These are phyloP conservation scores for Diplodia seriata DNA, from an alignment of 2,329 filamentous ascomycete species.

Conservation along the genomic window DNA sequence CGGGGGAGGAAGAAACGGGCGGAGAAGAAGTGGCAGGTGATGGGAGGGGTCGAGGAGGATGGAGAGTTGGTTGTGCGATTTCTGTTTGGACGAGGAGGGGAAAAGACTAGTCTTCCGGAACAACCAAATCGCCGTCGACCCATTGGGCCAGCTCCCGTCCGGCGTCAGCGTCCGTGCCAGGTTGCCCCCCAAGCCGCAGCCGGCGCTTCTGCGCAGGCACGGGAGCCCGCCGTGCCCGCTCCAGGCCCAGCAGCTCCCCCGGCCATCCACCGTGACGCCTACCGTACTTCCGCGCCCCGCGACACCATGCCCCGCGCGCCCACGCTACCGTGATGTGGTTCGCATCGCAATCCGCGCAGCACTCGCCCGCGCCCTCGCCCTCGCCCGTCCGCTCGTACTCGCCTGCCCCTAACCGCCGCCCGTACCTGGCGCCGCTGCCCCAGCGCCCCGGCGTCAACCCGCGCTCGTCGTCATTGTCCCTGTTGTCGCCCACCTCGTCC, in stretches of 20 bases:
- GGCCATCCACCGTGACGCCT: conserved; percentile 16
- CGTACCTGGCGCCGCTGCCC: conserved; percentile 70
- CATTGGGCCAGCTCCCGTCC: conserved; percentile 17
- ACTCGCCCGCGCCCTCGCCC: conserved; percentile 53
- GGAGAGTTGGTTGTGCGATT: conserved; percentile 33
- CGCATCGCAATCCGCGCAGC: conserved; percentile 68
- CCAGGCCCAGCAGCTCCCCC: conserved; percentile 20
- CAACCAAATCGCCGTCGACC: conserved; percentile 22
- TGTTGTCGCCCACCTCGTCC: conserved; percentile 78
- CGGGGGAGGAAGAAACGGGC: conserved; percentile 42
- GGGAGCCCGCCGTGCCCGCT: background rate
- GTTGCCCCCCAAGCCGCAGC: conserved; percentile 7
- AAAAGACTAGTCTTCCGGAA: conserved; percentile 31
- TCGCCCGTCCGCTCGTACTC: conserved; percentile 73
- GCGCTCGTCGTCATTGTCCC: conserved; percentile 77
- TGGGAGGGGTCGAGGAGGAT: conserved; percentile 29
- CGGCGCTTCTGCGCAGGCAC: conserved; percentile 8
- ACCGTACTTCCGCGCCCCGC: conserved; percentile 21
- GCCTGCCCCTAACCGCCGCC: conserved; percentile 71
- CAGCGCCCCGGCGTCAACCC: conserved; percentile 72
- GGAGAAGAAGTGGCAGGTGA: conserved; percentile 34
- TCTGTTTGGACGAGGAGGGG: conserved; percentile 30
- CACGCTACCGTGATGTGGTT: conserved; percentile 74
- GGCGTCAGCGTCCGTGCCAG: conserved; percentile 10
- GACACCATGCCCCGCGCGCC: conserved; percentile 35